Conservation (phyloP, 2,329 filamentous ascomycete species). For the Colletotrichum godetiae region DNA sequence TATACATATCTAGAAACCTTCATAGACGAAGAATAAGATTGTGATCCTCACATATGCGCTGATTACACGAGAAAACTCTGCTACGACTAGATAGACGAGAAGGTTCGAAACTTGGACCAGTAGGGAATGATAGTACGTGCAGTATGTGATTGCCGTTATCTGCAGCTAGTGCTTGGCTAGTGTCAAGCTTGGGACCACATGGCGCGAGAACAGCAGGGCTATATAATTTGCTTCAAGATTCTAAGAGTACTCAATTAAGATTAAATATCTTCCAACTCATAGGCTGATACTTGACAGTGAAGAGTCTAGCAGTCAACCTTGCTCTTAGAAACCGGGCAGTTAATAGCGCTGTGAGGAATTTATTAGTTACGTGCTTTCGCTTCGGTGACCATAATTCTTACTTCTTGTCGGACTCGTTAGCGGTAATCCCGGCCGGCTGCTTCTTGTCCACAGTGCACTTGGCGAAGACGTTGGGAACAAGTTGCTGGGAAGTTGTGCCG, state of each 20-base stretch:
- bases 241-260: background rate
- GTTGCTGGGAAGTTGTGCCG: conserved; percentile 9
- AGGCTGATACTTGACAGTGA: background rate
- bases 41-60: no score
- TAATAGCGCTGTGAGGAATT: conserved; percentile 5
- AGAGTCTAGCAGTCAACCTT: background rate
- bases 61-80: no score
- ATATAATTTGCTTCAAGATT: no score
- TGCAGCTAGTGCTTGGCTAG: no score
- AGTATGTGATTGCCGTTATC: no score
- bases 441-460: conserved; percentile 18
- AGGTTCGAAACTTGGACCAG: no score
- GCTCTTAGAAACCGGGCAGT: conserved; percentile 17
- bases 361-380: background rate
- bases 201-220: no score
- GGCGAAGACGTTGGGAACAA: conserved; percentile 28
- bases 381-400: background rate
- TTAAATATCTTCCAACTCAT: background rate
- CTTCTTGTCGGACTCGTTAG: background rate
- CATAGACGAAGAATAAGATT: no score
- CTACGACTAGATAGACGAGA: no score
- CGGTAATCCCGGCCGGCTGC: conserved; percentile 8
- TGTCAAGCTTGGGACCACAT: no score
- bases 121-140: no score
- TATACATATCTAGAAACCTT: no score